These are phyloP conservation scores for Ogataea corticis DNA, from an alignment of 805 yeast species.

Conservation along the genomic window DNA sequence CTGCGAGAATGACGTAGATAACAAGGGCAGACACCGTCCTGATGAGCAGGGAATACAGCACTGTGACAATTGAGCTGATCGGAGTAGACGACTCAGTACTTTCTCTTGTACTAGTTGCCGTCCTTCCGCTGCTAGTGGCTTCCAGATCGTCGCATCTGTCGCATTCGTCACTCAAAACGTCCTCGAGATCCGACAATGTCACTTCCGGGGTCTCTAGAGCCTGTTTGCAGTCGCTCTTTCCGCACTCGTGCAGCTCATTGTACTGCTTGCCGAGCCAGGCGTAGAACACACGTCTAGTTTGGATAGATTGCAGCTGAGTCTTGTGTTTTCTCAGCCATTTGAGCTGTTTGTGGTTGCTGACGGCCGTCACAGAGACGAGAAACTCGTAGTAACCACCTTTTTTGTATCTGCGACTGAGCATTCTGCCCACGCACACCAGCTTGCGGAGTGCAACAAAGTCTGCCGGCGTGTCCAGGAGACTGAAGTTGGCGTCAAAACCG, in stretches of 20 bases:
- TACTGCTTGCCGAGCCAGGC: slow-evolving; percentile 20
- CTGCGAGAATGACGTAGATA: background rate
- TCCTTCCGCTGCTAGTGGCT: background rate
- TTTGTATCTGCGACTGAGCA: slow-evolving; percentile 9
- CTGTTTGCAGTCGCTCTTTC: too few species aligned
- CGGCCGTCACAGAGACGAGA: slow-evolving; percentile 13
- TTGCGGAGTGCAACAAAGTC: slow-evolving; percentile 12
- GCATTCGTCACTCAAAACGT: slow-evolving; percentile 17
- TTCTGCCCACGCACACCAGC: slow-evolving; percentile 5
- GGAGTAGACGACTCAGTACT: too few species aligned
- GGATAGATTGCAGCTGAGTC: slow-evolving; percentile 8
- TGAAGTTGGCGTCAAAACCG: slow-evolving; percentile 2
- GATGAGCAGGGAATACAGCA: background rate
- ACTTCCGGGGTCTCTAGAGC: too few species aligned
- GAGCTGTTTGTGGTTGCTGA: slow-evolving; percentile 15
- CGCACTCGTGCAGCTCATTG: slow-evolving; percentile 3
- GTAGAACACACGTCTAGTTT: slow-evolving; percentile 13
- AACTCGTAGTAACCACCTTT: slow-evolving; percentile 11
- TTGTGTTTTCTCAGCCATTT: slow-evolving; percentile 17
- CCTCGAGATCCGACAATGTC: slow-evolving; percentile 2
- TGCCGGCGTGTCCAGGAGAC: slow-evolving; percentile 7
- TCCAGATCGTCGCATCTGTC: slow-evolving; percentile 1
- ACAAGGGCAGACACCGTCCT: background rate
- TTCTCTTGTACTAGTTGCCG: too few species aligned
- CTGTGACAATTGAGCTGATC: background rate